Percentiles rank a stretch among this genome's conserved stretches.
These are phyloP conservation scores for Dendryphion nanum DNA, from an alignment of 2,329 filamentous ascomycete genomes.

Conservation along the genomic window DNA sequence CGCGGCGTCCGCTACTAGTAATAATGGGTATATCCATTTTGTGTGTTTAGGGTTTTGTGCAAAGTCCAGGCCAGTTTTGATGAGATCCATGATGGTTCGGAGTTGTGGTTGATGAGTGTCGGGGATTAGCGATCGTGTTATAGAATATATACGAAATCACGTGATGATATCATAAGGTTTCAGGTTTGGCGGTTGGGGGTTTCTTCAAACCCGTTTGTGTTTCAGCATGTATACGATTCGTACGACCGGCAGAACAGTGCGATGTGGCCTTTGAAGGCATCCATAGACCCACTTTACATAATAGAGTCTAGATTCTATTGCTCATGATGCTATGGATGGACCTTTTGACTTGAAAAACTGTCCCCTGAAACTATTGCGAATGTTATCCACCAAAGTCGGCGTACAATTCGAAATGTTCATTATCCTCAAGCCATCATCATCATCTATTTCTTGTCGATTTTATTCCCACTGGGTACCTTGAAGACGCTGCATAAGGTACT, in stretches of 20 bases:
- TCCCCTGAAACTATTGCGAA: too few relatives aligned
- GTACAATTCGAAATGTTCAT: too few relatives aligned
- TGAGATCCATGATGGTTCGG: constrained; percentile 34
- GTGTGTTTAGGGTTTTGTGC: constrained; percentile 56
- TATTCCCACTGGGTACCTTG: constrained; percentile 54
- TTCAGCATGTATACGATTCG: constrained; percentile 23
- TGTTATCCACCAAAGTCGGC: too few relatives aligned
- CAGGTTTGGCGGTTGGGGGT: constrained; percentile 13
- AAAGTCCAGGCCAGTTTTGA: constrained; percentile 38
- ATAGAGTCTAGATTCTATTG: neutral
- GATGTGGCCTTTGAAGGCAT: neutral
- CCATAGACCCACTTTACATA: neutral
- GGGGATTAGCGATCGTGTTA: constrained; percentile 17
- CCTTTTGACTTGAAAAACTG: too few relatives aligned
- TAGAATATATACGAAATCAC: constrained; percentile 19
- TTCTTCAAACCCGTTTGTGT: constrained; percentile 22
- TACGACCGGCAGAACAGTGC: constrained; percentile 10
- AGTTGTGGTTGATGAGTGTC: constrained; percentile 7
- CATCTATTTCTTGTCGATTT: too few relatives aligned
- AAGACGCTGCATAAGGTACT: constrained; percentile 94
- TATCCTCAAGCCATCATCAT: too few relatives aligned
- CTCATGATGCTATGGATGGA: neutral
- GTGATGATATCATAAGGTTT: constrained; percentile 18
- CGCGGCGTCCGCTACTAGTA: constrained; percentile 68
- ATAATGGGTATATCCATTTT: constrained; percentile 62